Evolutionary conservation across 1,284 basidiomycete genomes (phyloP).

Genomic region (Malassezia arunalokei): DNA sequence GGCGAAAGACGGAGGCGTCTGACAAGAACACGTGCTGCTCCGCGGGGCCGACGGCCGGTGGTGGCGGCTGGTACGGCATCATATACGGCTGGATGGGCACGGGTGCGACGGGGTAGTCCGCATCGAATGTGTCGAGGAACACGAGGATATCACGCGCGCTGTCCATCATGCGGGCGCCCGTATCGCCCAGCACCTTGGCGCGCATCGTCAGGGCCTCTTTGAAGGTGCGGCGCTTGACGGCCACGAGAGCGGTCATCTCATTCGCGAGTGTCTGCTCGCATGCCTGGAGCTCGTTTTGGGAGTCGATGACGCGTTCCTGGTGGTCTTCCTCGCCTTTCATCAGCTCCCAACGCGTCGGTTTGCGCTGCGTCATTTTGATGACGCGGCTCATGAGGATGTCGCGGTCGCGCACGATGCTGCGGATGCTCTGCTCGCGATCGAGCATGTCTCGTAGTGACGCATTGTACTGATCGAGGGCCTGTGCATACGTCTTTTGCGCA

Average conservation of each 20-base stretch:
- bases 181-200: slow-evolving; percentile 47
- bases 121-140: slow-evolving; percentile 44
- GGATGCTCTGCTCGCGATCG: slow-evolving; percentile 47
- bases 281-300: slow-evolving; percentile 47
- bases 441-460: slow-evolving; percentile 48
- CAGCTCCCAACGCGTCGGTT: slow-evolving; percentile 28
- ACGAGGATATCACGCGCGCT: slow-evolving; percentile 45
- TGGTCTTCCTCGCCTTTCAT: slow-evolving; percentile 35
- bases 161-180: slow-evolving; percentile 46
- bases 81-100: slow-evolving; percentile 3
- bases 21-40: background rate
- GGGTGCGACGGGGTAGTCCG: slow-evolving; percentile 27
- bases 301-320: slow-evolving; percentile 43
- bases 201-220: slow-evolving; percentile 48
- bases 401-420: slow-evolving; percentile 47
- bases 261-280: slow-evolving; percentile 47
- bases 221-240: slow-evolving; percentile 48
- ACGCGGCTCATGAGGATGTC: slow-evolving; percentile 48
- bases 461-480: slow-evolving; percentile 46
- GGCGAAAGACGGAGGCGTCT: background rate
- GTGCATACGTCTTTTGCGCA: slow-evolving; percentile 45
- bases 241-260: slow-evolving; percentile 45
- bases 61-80: background rate
- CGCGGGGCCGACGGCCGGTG: background rate
- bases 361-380: slow-evolving; percentile 47